Conservation (phyloP, 1,284 basidiomycete species). For the Malassezia japonica region DNA sequence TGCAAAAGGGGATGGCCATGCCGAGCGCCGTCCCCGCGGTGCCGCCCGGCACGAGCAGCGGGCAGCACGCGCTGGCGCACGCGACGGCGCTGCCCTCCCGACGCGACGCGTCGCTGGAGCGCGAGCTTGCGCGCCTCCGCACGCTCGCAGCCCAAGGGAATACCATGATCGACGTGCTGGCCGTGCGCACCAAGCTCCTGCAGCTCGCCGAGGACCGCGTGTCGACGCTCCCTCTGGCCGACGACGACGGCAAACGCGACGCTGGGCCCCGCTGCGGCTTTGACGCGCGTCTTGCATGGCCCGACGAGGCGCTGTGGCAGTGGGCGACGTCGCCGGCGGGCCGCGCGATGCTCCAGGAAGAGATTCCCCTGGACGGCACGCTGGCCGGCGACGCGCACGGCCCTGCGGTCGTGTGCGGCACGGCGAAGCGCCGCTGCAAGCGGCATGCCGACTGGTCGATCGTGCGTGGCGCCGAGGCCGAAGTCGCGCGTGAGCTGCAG, state of each 20-base stretch:
- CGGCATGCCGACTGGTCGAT: slow-evolving; percentile 24
- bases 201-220: slow-evolving; percentile 22
- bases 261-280: slow-evolving; percentile 19
- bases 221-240: slow-evolving; percentile 8
- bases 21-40: background rate
- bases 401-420: slow-evolving; percentile 13
- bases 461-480: slow-evolving; percentile 21
- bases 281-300: slow-evolving; percentile 24
- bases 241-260: background rate
- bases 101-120: background rate
- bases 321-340: slow-evolving; percentile 13
- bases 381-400: background rate
- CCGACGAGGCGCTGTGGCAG: slow-evolving; percentile 16
- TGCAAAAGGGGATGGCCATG: no score
- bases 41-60: slow-evolving; percentile 6
- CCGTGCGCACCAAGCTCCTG: slow-evolving; percentile 16
- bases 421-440: slow-evolving; percentile 21
- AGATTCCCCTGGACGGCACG: slow-evolving; percentile 3
- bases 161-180: slow-evolving; percentile 6
- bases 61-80: slow-evolving; percentile 2
- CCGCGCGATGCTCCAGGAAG: slow-evolving; percentile 7
- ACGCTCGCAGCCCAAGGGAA: background rate
- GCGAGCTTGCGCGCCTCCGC: background rate
- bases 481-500: slow-evolving; percentile 20
- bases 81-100: slow-evolving; percentile 7